phyloP scores from a whole-genome alignment of 176 grass and related monocot genomes.

The Eleusine coracana region DNA sequence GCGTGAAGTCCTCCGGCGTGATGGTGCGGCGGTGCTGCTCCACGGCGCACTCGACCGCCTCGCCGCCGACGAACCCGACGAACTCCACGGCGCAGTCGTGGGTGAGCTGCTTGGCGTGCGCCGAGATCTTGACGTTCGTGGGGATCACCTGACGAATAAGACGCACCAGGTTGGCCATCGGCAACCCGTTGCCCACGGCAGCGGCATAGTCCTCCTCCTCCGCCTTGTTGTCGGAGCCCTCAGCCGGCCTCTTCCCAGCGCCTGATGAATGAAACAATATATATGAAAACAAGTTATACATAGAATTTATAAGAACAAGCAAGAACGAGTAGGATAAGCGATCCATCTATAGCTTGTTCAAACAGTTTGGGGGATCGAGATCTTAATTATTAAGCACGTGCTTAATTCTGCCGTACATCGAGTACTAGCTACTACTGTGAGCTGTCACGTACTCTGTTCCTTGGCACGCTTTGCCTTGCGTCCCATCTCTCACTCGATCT shows the following conservation, averaged over 20 bases:
- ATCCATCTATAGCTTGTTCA: not conserved
- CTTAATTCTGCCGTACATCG: not conserved
- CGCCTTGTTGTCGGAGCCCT: not conserved
- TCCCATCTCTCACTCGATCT: conserved; percentile 12
- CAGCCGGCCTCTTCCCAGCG: not conserved
- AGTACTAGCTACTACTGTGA: not conserved
- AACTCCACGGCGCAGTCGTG: conserved; percentile 75
- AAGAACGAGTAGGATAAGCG: not conserved
- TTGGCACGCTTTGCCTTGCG: conserved; percentile 34
- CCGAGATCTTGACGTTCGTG: conserved; percentile 41
- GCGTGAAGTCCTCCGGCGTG: conserved; percentile 61
- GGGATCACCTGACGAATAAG: conserved; percentile 62
- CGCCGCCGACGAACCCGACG: conserved; percentile 59
- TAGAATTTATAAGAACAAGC: no score
- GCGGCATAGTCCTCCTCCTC: not conserved
- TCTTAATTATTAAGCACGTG: not conserved
- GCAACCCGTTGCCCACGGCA: conserved; percentile 14
- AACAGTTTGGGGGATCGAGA: not conserved
- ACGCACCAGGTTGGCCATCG: conserved; percentile 62
- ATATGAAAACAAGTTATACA: no score
- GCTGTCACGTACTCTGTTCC: not conserved
- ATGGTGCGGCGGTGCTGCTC: conserved; percentile 54
- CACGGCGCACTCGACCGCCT: conserved; percentile 53
- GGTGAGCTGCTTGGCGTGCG: conserved; percentile 48
- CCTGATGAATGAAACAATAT: conserved; percentile 3